These are phyloP conservation scores for Amoebophrya sp. DNA, from an alignment of 169 alveolate species.

Conservation along the genomic window DNA sequence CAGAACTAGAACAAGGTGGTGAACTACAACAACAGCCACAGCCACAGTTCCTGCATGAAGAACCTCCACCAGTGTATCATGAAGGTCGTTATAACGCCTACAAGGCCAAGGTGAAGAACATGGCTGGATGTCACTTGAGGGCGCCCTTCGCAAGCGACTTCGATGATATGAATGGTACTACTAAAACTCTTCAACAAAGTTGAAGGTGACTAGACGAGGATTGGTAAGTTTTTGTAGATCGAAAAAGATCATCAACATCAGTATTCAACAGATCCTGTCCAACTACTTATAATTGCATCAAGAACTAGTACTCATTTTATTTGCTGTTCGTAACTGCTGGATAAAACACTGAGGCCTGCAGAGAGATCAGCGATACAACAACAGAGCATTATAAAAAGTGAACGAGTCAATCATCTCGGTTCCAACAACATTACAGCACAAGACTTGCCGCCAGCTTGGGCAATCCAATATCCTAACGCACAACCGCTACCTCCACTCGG, in stretches of 20 bases:
- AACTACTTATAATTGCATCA: neutral
- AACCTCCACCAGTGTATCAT: neutral
- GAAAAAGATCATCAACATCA: too few relatives aligned
- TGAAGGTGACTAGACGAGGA: too few relatives aligned
- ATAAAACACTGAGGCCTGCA: neutral
- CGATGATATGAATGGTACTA: neutral
- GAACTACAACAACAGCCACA: neutral
- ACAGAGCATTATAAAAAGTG: too few relatives aligned
- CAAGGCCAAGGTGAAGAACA: neutral
- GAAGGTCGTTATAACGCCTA: neutral
- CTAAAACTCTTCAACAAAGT: neutral
- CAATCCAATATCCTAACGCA: neutral
- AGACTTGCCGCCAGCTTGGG: neutral
- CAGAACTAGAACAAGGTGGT: neutral
- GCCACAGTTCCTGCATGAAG: neutral
- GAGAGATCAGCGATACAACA: too few relatives aligned
- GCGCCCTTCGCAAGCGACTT: neutral
- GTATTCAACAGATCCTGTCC: neutral
- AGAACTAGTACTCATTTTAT: neutral
- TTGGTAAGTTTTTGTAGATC: too few relatives aligned
- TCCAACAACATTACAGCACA: neutral
- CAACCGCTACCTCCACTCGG: neutral
- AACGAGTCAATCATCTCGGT: neutral
- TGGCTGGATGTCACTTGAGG: neutral
- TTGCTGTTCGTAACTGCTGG: neutral